Percentiles rank a stretch among this genome's conserved stretches.
phyloP scores from a whole-genome alignment of 2,329 filamentous ascomycete genomes.

The Pyricularia grisea region DNA sequence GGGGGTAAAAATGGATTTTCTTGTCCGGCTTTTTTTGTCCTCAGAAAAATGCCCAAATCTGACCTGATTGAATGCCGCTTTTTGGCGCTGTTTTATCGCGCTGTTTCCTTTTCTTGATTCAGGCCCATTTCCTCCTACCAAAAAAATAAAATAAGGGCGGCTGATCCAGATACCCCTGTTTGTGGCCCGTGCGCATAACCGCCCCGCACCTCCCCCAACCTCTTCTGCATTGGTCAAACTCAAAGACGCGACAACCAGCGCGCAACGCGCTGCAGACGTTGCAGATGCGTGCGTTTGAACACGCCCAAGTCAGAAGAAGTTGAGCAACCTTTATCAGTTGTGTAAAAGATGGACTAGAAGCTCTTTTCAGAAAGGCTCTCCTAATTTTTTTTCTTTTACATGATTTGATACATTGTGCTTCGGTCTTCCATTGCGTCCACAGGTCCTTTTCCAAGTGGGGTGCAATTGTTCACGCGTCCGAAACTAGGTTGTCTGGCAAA shows the following conservation, averaged over 20 bases:
- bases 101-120: background rate
- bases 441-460: no score
- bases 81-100: slow-evolving; percentile 8
- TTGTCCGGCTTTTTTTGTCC: background rate
- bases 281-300: background rate
- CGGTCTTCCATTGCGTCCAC: no score
- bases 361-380: background rate
- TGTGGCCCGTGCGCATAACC: background rate
- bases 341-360: background rate
- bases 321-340: no score
- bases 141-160: background rate
- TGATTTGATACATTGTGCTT: background rate
- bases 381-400: no score
- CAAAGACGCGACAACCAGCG: background rate
- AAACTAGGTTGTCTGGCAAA: background rate
- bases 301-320: no score
- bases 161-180: background rate
- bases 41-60: background rate
- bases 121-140: background rate
- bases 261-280: background rate
- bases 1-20: slow-evolving; percentile 4
- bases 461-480: background rate
- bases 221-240: background rate
- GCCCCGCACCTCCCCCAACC: background rate
- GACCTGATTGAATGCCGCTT: slow-evolving; percentile 6